These are phyloP conservation scores for Hysterium pulicare DNA, from an alignment of 2,329 filamentous ascomycete genomes.

Conservation along the genomic window DNA sequence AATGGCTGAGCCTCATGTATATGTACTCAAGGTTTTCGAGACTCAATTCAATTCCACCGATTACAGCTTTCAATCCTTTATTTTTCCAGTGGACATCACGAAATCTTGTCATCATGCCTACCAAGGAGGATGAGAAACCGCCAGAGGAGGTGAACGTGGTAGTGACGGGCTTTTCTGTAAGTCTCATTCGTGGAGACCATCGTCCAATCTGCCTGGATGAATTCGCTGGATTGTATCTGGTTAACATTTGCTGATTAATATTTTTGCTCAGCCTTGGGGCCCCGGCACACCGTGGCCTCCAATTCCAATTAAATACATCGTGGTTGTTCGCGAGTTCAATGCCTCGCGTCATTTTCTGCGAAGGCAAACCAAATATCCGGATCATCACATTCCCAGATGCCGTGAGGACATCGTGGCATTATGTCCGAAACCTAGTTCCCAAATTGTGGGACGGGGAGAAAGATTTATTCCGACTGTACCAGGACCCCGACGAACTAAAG, in stretches of 20 bases:
- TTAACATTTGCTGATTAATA: too few species aligned
- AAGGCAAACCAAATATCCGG: constrained; percentile 3
- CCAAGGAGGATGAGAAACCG: background rate
- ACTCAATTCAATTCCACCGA: too few species aligned
- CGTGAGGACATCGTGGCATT: background rate
- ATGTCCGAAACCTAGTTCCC: background rate
- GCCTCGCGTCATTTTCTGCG: constrained; percentile 3
- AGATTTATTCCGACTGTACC: background rate
- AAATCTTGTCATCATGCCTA: too few species aligned
- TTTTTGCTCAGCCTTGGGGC: constrained; percentile 1
- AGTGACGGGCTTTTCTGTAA: background rate
- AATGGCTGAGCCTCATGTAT: too few species aligned
- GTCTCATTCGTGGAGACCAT: too few species aligned
- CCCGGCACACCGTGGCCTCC: background rate
- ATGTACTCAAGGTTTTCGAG: too few species aligned
- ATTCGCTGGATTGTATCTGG: too few species aligned
- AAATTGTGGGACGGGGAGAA: background rate
- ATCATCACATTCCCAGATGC: background rate
- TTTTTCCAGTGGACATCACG: too few species aligned
- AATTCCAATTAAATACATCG: constrained; percentile 1
- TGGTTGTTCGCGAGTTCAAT: constrained; percentile 1
- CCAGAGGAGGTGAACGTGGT: background rate
- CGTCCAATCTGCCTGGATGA: too few species aligned
- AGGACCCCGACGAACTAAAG: background rate
- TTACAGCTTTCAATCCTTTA: too few species aligned